phyloP scores from a whole-genome alignment of 2,329 filamentous ascomycete species.

The Fusarium oligoseptatum region DNA sequence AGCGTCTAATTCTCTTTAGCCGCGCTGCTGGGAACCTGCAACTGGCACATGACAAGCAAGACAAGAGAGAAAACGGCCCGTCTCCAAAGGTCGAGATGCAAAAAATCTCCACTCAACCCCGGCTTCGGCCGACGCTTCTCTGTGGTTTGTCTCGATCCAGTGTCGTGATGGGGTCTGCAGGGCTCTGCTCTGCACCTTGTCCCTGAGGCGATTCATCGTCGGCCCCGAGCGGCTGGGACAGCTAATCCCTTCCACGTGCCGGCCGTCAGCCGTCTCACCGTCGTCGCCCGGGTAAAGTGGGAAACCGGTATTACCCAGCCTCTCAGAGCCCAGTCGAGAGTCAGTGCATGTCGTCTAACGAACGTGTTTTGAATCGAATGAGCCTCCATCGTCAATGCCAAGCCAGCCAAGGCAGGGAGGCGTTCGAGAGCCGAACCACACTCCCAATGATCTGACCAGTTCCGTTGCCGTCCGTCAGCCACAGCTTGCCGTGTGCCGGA shows the following conservation, averaged over 20 bases:
- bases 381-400: not conserved
- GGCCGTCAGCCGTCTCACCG: slow-evolving; percentile 10
- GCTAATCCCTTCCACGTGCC: slow-evolving; percentile 2
- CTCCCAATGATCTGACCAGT: slow-evolving; percentile 22
- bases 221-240: slow-evolving; percentile 21
- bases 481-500: slow-evolving; percentile 12
- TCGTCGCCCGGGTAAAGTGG: slow-evolving; percentile 15
- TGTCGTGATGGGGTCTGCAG: slow-evolving; percentile 9
- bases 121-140: slow-evolving; percentile 4
- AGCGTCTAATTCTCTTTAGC: slow-evolving; percentile 3
- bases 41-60: slow-evolving; percentile 15
- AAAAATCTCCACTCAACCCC: not conserved
- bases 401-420: not conserved
- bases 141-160: not conserved
- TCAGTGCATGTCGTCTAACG: not conserved
- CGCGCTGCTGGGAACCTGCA: not conserved
- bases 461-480: slow-evolving; percentile 10
- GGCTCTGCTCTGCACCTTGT: not conserved
- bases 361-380: not conserved
- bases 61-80: slow-evolving; percentile 9
- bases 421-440: slow-evolving; percentile 16
- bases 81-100: slow-evolving; percentile 15
- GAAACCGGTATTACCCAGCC: slow-evolving; percentile 9
- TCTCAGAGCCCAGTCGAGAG: not conserved
- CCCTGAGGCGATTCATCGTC: slow-evolving; percentile 13